phyloP scores from a whole-genome alignment of 805 yeast genomes.

The Tetrapisispora nanseiensis region DNA sequence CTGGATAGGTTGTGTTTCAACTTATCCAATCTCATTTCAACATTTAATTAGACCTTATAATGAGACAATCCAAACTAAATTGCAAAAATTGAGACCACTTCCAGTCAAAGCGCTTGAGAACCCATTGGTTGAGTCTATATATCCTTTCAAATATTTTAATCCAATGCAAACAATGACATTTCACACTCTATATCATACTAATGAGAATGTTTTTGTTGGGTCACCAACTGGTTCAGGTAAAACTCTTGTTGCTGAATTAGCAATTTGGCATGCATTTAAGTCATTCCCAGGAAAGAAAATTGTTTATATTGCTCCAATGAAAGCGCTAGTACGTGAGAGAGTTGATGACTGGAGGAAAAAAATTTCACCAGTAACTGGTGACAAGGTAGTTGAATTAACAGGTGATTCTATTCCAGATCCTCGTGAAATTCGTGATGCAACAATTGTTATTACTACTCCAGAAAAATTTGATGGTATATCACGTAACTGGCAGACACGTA shows the following conservation, averaged over 20 bases:
- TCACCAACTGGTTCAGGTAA: constrained; percentile 99
- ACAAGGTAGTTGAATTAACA: constrained; percentile 78
- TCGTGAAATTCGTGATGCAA: constrained; percentile 71
- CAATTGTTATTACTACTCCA: constrained; percentile 86
- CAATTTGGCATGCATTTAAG: constrained; percentile 91
- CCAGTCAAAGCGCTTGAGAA: constrained; percentile 76
- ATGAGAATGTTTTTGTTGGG: constrained; percentile 80
- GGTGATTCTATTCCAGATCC: constrained; percentile 91
- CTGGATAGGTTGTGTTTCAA: constrained; percentile 82
- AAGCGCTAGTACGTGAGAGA: constrained; percentile 92
- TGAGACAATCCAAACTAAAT: constrained; percentile 74
- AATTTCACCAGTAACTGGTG: constrained; percentile 83
- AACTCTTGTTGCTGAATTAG: constrained; percentile 92
- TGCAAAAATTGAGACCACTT: constrained; percentile 73
- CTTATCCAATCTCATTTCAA: constrained; percentile 74
- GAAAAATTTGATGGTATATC: constrained; percentile 98
- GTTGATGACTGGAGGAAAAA: constrained; percentile 81
- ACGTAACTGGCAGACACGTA: constrained; percentile 79
- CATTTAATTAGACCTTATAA: constrained; percentile 83
- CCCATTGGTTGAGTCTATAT: constrained; percentile 55
- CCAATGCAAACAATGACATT: constrained; percentile 98
- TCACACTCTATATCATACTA: constrained; percentile 73
- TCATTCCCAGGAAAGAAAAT: constrained; percentile 77
- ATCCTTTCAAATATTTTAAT: constrained; percentile 78
- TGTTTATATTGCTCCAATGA: constrained; percentile 86